These are phyloP conservation scores for Pascua guehoae DNA, from an alignment of 1,284 basidiomycete species.

Conservation along the genomic window DNA sequence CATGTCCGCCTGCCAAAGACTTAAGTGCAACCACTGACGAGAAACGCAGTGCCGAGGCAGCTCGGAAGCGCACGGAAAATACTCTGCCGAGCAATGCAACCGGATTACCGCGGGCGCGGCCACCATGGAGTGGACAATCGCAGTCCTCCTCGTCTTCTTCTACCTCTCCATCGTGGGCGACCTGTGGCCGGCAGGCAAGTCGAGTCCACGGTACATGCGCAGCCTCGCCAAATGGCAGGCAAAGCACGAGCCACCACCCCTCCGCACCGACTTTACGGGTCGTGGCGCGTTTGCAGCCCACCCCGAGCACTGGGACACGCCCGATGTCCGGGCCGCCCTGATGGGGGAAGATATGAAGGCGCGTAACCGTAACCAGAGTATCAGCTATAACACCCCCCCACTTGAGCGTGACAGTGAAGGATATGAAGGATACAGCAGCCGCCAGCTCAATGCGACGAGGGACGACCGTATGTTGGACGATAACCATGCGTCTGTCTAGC, in stretches of 20 bases:
- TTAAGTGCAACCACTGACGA: background rate
- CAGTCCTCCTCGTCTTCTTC: constrained; percentile 50
- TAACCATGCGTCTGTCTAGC: too few species aligned
- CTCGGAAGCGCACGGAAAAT: constrained; percentile 10
- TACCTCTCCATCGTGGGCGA: constrained; percentile 41
- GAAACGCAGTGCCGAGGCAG: constrained; percentile 34
- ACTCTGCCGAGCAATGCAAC: constrained; percentile 44
- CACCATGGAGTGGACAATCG: constrained; percentile 50
- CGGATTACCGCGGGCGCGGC: constrained; percentile 50
- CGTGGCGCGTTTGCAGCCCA: constrained; percentile 25
- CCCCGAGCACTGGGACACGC: too few species aligned
- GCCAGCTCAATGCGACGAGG: too few species aligned
- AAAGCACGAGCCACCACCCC: constrained; percentile 6
- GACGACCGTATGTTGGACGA: too few species aligned
- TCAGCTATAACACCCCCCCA: too few species aligned
- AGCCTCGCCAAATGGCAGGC: constrained; percentile 44
- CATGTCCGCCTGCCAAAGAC: too few species aligned
- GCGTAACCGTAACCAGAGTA: too few species aligned
- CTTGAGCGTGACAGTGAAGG: too few species aligned
- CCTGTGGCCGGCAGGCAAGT: constrained; percentile 46
- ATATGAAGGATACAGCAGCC: too few species aligned
- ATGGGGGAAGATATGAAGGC: too few species aligned
- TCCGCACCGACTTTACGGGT: constrained; percentile 49
- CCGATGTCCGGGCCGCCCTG: too few species aligned
- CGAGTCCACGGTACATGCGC: constrained; percentile 48